phyloP scores from a whole-genome alignment of 371 early-diverging fungal species.

The Enterocytospora artemiae region DNA sequence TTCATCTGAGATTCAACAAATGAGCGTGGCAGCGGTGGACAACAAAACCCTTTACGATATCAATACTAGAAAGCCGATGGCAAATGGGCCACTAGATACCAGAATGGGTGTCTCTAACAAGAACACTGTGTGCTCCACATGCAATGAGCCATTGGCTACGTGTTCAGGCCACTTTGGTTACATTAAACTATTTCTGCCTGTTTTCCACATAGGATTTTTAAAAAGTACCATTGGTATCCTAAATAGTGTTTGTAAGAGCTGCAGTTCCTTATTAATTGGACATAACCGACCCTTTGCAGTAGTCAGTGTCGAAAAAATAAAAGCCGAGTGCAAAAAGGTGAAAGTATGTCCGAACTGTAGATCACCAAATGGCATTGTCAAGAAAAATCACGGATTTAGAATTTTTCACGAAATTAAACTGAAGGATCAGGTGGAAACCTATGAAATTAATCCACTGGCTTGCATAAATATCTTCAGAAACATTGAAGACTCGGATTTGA shows the following conservation, averaged over 20 bases:
- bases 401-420: conserved; percentile 79
- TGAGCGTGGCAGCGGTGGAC: conserved; percentile 41
- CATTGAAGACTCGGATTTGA: conserved; percentile 62
- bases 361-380: conserved; percentile 70
- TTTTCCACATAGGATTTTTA: conserved; percentile 93
- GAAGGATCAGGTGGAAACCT: conserved; percentile 53
- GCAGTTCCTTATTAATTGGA: conserved; percentile 40
- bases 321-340: conserved; percentile 74
- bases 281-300: conserved; percentile 11
- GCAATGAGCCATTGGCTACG: conserved; percentile 71
- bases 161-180: conserved; percentile 97
- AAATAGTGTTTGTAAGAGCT: conserved; percentile 87
- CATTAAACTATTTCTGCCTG: conserved; percentile 78
- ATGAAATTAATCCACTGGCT: conserved; percentile 80
- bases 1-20: conserved; percentile 27
- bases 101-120: conserved; percentile 63
- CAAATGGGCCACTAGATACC: conserved; percentile 47
- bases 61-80: conserved; percentile 58
- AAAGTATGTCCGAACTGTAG: conserved; percentile 73
- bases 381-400: conserved; percentile 84
- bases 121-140: conserved; percentile 72
- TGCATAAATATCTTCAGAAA: conserved; percentile 73
- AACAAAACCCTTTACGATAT: conserved; percentile 51
- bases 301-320: conserved; percentile 57
- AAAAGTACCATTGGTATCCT: conserved; percentile 73